Evolutionary conservation across 495 filamentous ascomycete species (phyloP).

Genomic region (Xylaria flabelliformis): DNA sequence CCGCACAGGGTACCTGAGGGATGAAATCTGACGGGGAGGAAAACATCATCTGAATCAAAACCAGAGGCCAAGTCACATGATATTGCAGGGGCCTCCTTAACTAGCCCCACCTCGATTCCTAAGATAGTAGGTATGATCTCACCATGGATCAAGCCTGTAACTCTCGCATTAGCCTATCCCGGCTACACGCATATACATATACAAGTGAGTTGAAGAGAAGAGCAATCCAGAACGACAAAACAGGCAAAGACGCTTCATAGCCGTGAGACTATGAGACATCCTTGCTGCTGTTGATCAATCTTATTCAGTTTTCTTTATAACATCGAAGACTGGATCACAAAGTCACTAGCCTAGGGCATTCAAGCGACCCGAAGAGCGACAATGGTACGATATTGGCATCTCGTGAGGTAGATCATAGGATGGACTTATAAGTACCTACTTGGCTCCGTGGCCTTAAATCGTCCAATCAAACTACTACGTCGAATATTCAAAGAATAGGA

Average conservation of each 20-base stretch:
- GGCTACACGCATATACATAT: not conserved
- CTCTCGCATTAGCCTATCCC: not conserved
- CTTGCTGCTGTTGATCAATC: not conserved
- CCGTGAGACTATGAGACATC: not conserved
- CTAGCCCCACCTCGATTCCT: conserved; percentile 1
- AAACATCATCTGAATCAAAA: conserved; percentile 18
- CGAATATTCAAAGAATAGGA: not conserved
- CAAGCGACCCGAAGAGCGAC: not conserved
- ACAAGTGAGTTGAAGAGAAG: not conserved
- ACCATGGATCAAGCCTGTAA: conserved; percentile 13
- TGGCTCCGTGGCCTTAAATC: not conserved
- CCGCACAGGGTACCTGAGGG: conserved; percentile 11
- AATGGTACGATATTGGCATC: not conserved
- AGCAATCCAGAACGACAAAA: not conserved
- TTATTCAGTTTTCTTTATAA: not conserved
- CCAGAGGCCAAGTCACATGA: conserved; percentile 22
- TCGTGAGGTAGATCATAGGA: conserved; percentile 1
- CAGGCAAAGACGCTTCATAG: not conserved
- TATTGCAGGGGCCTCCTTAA: conserved; percentile 16
- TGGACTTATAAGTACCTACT: not conserved
- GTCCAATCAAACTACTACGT: not conserved
- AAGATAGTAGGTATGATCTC: conserved; percentile 2
- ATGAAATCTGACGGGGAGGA: conserved; percentile 17
- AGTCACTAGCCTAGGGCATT: not conserved
- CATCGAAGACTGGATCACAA: not conserved